Base-by-base conservation (phyloP, 352 stramenopile genomes). In the Phytophthora cryptogea region DNA sequence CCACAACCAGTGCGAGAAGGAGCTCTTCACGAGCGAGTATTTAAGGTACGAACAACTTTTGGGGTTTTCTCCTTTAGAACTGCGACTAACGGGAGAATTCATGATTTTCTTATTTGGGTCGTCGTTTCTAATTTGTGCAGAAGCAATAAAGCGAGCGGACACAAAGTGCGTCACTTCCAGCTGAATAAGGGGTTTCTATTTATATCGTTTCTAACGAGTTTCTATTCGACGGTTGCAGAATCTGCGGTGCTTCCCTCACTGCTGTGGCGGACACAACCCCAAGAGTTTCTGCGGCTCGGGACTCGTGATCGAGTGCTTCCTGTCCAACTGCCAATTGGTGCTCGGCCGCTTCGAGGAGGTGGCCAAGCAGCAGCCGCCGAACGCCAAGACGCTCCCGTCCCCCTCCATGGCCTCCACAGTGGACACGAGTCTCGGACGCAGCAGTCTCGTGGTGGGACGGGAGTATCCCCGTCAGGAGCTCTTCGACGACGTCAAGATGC, bases 241-340 rank as follows among this genome's bases (percentile, higher is more conserved):
- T 59, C 56, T 91, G 11, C 82, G 82, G 2, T 94, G 85, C 54
- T 94, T 94, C 68, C 85, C 85, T 10, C 85, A 94, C 54, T 94
- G 85, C 64, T 94, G 85, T 45, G 78, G 81, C 4, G 85, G 85
- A 0, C 85, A 94, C 65, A 91, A 91, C 56, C 83, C 83, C 27
- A 94, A 92, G 69, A 94, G 82, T 53, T 94, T 94, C 52, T 94
- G 85, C 44, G 85, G 85, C 42, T 88, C 85, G 0, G 85, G 85
- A 1, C 76, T 94, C 35, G 70, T 89, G 2, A 75, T 92, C n/a
- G 80, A 94, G 59, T 87, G 77, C 44, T 74, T 74, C 42, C 28
- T 83, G 49, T 47, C 74, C 42, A 76, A 74, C 40, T 84, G 80
- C 54, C 69, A 88, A 51, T 39, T 90, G 49, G 80, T 89, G 36